Percentiles rank a stretch among this genome's conserved stretches.
phyloP scores from a whole-genome alignment of 805 yeast species.

The Brettanomyces sp. region DNA sequence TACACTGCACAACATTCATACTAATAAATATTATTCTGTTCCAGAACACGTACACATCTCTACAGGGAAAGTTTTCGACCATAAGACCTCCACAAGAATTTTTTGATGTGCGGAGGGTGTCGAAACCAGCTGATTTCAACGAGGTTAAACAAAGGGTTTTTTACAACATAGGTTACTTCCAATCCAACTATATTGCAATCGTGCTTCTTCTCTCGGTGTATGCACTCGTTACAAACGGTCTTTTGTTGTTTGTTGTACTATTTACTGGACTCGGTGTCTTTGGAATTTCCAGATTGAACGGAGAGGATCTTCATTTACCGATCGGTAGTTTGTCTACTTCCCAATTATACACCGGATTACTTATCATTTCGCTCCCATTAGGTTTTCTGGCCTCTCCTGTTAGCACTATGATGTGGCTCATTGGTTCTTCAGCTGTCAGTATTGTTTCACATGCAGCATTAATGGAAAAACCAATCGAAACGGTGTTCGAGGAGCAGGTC shows the following conservation, averaged over 20 bases:
- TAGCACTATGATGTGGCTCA: slow-evolving; percentile 89
- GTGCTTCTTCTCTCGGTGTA: slow-evolving; percentile 68
- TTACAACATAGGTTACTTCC: slow-evolving; percentile 79
- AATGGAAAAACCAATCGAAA: slow-evolving; percentile 96
- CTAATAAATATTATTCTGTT: slow-evolving; percentile 8
- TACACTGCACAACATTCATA: too few relatives aligned
- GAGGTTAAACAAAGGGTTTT: slow-evolving; percentile 85
- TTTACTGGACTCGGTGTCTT: slow-evolving; percentile 66
- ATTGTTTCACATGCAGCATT: slow-evolving; percentile 87
- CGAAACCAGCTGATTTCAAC: slow-evolving; percentile 83
- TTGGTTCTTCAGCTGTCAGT: slow-evolving; percentile 84
- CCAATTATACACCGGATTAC: slow-evolving; percentile 81
- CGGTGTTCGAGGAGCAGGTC: slow-evolving; percentile 79
- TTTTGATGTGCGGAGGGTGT: slow-evolving; percentile 79
- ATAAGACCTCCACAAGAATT: slow-evolving; percentile 89
- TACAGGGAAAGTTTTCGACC: slow-evolving; percentile 60
- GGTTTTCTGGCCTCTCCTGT: slow-evolving; percentile 35
- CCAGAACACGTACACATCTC: slow-evolving; percentile 24
- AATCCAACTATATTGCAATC: slow-evolving; percentile 75
- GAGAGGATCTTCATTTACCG: slow-evolving; percentile 74
- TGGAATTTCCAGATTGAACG: slow-evolving; percentile 72
- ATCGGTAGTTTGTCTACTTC: slow-evolving; percentile 67
- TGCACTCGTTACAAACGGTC: slow-evolving; percentile 77
- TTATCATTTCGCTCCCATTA: slow-evolving; percentile 52
- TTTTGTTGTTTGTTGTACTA: slow-evolving; percentile 73